Base-by-base conservation (phyloP, 2,329 filamentous ascomycete genomes). In the Ciborinia camelliae region DNA sequence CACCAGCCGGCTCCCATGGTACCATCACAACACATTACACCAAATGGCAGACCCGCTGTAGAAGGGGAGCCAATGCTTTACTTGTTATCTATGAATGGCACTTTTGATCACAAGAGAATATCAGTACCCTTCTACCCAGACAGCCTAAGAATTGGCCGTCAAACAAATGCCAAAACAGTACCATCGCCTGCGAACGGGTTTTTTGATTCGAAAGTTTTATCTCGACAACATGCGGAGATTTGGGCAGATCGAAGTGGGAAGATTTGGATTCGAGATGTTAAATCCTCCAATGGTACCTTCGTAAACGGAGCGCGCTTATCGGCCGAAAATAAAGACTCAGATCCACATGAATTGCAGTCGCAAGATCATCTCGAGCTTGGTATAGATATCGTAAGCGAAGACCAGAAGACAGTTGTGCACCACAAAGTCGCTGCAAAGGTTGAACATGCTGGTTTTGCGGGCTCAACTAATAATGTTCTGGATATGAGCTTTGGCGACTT, bases 261-360 rank as follows among this genome's bases (percentile, higher is more conserved):
- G 75, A 90, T 99, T 51, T 98, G 89, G 85, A 98, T 99, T 71
- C 87, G 93, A 65, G 95, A 99, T 78, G 90, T 99, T 72, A 99
- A 98, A 78, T 98, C 95, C 0, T 99, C 95, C 48, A 99, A 99
- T 75, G 95, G 95, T 65, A 99, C 95, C 0, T 99, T 99, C 77
- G 94, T 99, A 71, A 99, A 99, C 73, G 92, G 92, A 26, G 86
- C 90, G 63, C 88, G 95, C 37, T 78, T 99, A 66, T 98, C 95
- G 2, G 91, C 88, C 62, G 95, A 99, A 76, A 99, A 97, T 73
- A 87, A 93, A 71, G 95, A 99, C 77, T 98, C 94, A 0, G 95
- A 98, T 67, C 93, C 95, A 0, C 92, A 97, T 75, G 94, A 98
- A 75, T 81, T 99, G 41, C 89, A 93, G 73, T 92, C 94, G 66